Base-by-base conservation (phyloP, 1,139 yeast species). In the Candida sanyaensis region DNA sequence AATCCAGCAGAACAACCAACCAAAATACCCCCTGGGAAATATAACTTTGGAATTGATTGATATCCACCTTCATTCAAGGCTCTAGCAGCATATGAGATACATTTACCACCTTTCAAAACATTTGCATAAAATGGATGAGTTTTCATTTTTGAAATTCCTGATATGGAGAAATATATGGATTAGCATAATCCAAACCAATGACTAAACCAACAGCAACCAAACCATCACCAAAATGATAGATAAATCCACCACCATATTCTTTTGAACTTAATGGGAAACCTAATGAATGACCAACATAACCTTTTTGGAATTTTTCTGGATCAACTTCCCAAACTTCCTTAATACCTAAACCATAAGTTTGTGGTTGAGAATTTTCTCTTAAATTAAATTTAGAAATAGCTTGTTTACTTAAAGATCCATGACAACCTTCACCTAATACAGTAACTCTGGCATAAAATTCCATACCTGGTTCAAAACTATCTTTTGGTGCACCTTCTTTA, bases 251-350 rank as follows among this genome's bases (percentile, higher is more conserved):
- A 41, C 99, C 99, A 61, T 93, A 93, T 5, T 85, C 85, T 44
- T 80, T 83, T 38, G 77, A 69, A 28, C 81, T 64, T 50, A 93
- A 71, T n/a, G 99, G 99, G 62, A 77, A 90, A 2, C 99, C 99
- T 77, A 93, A 71, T 0, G 95, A 76, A 64, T 93, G 99, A 1
- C 87, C 84, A n/a, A 89, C 93, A 53, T 72, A 82, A 0, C 99
- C 99, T 56, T 79, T 78, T 49, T 82, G 77, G 71, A 89, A 92
- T 53, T 88, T 88, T 46, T 84, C 89, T 10, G 93, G 91, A 34
- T 78, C 75, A n/a, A 93, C 96, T 65, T 92, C 93, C 99, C 99
- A 93, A 6, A 93, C 95, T 67, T 93, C 99, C 66, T 93, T 93
- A 50, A 93, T 80, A 30, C 99, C 99, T 36, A 93, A 66, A 11